Evolutionary conservation across 2,329 filamentous ascomycete species (phyloP).

Genomic region (Clonostachys rhizophaga): DNA sequence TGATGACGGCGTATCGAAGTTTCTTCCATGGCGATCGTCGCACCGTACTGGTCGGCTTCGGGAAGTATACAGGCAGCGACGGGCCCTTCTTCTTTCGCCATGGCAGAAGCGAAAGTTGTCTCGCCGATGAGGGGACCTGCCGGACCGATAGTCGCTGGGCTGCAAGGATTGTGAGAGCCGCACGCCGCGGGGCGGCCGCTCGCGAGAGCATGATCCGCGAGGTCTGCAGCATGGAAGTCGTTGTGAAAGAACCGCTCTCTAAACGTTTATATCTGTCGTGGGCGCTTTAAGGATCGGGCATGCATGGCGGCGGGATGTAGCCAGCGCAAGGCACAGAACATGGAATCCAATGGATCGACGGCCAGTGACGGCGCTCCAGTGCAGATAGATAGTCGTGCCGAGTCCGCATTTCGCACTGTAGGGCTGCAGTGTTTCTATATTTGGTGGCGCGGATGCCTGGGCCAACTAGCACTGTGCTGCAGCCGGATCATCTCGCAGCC

Average conservation of each 20-base stretch:
- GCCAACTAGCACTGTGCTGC: not conserved
- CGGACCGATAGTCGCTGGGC: constrained; percentile 11
- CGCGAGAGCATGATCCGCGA: constrained; percentile 5
- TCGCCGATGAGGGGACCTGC: constrained; percentile 9
- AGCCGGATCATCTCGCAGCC: constrained; percentile 1
- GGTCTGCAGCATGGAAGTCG: too few species aligned
- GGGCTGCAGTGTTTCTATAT: too few species aligned
- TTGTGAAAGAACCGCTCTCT: too few species aligned
- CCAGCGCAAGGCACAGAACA: not conserved
- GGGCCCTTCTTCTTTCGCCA: constrained; percentile 16
- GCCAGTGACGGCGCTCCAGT: too few species aligned
- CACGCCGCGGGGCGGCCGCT: constrained; percentile 11
- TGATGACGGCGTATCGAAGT: constrained; percentile 13
- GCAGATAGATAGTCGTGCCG: too few species aligned
- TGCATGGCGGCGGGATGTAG: not conserved
- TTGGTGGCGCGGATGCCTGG: not conserved
- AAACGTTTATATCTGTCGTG: too few species aligned
- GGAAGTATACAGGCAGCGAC: constrained; percentile 25
- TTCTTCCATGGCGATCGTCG: not conserved
- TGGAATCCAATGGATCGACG: too few species aligned
- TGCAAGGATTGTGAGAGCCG: constrained; percentile 8
- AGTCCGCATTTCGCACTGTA: not conserved
- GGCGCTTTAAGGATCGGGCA: too few species aligned
- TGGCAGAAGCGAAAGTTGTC: constrained; percentile 25
- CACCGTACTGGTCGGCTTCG: constrained; percentile 3